Conservation (phyloP, 225 moss, liverwort and hornwort genomes). For the Polytrichum formosum region DNA sequence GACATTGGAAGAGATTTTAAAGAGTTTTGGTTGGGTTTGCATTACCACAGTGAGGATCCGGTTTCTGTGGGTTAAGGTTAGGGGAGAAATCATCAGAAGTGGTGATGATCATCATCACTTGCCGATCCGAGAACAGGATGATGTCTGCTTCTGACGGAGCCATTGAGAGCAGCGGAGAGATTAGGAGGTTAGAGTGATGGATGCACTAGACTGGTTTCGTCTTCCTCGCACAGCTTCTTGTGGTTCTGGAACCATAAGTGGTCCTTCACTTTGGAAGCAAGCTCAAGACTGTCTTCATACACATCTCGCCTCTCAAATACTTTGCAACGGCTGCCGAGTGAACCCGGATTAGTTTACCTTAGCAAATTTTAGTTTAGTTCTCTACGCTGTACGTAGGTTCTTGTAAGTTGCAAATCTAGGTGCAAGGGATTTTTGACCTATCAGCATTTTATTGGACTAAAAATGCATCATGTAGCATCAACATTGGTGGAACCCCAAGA, state of each 20-base stretch:
- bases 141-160: conserved; percentile 9
- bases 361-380: too few species aligned
- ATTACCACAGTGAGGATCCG: too few species aligned
- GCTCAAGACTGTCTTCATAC: conserved; percentile 6
- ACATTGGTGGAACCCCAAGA: not conserved
- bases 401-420: too few species aligned
- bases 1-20: too few species aligned
- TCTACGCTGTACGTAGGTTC: too few species aligned
- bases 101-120: not conserved
- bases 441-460: too few species aligned
- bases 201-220: conserved; percentile 6
- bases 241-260: conserved; percentile 14
- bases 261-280: conserved; percentile 17
- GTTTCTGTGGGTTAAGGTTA: too few species aligned
- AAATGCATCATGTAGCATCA: not conserved
- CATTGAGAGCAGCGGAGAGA: conserved; percentile 9
- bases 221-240: not conserved
- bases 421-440: too few species aligned
- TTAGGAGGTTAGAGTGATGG: conserved; percentile 29
- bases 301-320: conserved; percentile 15
- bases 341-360: conserved; percentile 27
- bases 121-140: conserved; percentile 7
- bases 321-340: conserved; percentile 20
- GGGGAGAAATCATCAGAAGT: too few species aligned
- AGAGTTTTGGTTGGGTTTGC: too few species aligned